These are phyloP conservation scores for Cytospora mali DNA, from an alignment of 2,329 filamentous ascomycete genomes.

Conservation along the genomic window DNA sequence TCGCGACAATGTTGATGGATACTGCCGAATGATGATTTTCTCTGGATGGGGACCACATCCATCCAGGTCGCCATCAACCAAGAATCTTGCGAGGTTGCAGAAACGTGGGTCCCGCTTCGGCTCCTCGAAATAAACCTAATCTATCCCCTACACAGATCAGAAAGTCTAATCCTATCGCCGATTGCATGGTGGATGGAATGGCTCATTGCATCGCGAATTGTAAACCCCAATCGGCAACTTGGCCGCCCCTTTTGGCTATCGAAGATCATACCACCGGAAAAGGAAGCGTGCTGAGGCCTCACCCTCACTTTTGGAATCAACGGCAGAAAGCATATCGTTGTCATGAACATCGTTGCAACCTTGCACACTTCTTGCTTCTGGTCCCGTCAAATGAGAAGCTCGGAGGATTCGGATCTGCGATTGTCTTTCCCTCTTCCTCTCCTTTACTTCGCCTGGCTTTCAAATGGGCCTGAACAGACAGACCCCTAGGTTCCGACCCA, in stretches of 20 bases:
- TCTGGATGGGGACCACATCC: not conserved
- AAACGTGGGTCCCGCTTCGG: constrained; percentile 13
- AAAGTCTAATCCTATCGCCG: constrained; percentile 1
- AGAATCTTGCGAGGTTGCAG: not conserved
- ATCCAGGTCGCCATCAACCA: not conserved
- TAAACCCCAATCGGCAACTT: not conserved
- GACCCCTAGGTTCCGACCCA: not conserved
- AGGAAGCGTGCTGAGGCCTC: not conserved
- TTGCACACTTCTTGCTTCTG: not conserved
- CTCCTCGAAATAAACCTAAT: constrained; percentile 7
- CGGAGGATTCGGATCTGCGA: not conserved
- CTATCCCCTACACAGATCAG: constrained; percentile 7
- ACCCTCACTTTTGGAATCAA: not conserved
- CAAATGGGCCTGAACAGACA: not conserved
- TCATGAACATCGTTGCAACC: not conserved
- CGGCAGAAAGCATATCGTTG: not conserved
- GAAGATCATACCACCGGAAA: not conserved
- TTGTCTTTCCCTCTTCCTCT: not conserved
- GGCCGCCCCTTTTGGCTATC: not conserved
- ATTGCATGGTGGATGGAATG: constrained; percentile 2
- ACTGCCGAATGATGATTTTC: not conserved
- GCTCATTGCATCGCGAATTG: not conserved
- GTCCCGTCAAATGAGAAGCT: not conserved
- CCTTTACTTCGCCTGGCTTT: not conserved
- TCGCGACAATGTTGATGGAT: not conserved